Evolutionary conservation across 495 filamentous ascomycete species (phyloP).

Genomic region (Penicillium simplicissimum): DNA sequence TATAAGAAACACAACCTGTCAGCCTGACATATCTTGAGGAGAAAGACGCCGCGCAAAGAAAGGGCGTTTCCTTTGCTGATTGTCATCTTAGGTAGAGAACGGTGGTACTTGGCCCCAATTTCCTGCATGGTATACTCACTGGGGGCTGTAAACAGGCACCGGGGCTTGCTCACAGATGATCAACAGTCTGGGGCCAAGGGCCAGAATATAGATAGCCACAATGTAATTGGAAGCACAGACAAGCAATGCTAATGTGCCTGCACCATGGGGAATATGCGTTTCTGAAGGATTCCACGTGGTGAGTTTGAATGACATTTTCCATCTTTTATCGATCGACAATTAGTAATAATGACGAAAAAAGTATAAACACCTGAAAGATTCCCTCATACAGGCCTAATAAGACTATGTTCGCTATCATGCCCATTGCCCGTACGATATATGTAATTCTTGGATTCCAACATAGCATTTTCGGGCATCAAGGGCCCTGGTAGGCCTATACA

Average conservation of each 20-base stretch:
- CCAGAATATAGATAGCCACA: background rate
- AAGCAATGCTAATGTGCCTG: background rate
- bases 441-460: too few relatives aligned
- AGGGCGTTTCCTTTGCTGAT: background rate
- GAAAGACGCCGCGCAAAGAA: too few relatives aligned
- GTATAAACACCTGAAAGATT: too few relatives aligned
- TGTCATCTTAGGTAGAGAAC: background rate
- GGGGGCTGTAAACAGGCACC: background rate
- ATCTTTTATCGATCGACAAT: background rate
- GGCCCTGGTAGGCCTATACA: too few relatives aligned
- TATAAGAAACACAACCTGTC: background rate
- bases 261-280: background rate
- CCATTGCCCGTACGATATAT: too few relatives aligned
- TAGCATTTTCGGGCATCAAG: too few relatives aligned
- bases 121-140: background rate
- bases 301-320: background rate
- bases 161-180: background rate
- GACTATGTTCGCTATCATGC: too few relatives aligned
- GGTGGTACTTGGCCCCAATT: background rate
- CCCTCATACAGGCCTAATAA: too few relatives aligned
- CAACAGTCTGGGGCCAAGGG: background rate
- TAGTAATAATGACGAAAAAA: background rate
- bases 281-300: background rate
- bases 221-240: background rate
- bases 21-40: background rate